Base-by-base conservation (phyloP, 148 eudicot species). In the Talinum fruticosum region DNA sequence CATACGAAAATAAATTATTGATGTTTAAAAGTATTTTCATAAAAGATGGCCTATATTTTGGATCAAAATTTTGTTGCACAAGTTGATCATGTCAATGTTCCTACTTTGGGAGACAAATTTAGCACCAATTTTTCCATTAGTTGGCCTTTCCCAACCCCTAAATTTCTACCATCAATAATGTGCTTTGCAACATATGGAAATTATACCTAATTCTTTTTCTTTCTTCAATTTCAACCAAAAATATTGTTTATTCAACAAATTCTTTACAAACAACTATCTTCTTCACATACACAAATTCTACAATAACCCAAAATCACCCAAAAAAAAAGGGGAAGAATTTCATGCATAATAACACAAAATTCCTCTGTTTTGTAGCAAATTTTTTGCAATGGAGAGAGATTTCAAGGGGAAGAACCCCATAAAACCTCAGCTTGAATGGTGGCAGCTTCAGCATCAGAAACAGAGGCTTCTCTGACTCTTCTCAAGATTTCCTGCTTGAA, bases 361-460 rank as follows among this genome's bases (percentile, higher is more conserved):
- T 57, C 64, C 64, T 49, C 21, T 21, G 64, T 57, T 28, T 57
- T 57, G 6, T 3, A 57, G 26, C 64, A 57, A 57, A 57, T 57
- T 19, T 34, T 18, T 18, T 19, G 71, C 71, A 67, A 67, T 33
- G 36, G 36, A 32, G 36, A 54, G 26, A 57, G 3, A 54, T 37
- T 1, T 85, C 75, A 89, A 76, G 88, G 92, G 64, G 91, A 90
- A 85, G 98, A 87, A 77, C 98, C 97, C 98, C 98, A 94, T 64
- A 94, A 82, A 66, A 94, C 98, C 78, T 94, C 93, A 66, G 98
- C 96, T 84, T 84, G 84, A 85, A 92, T 85, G 72, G 96, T 92
- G 73, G 98, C 97, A 77, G 87, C 87, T 62, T 90, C 92, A 70
- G 96, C 95, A 78, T 89, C 91, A 66, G 88, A 84, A 78, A 78